Base-by-base conservation (phyloP, 2,329 filamentous ascomycete genomes). In the Claviceps monticola region DNA sequence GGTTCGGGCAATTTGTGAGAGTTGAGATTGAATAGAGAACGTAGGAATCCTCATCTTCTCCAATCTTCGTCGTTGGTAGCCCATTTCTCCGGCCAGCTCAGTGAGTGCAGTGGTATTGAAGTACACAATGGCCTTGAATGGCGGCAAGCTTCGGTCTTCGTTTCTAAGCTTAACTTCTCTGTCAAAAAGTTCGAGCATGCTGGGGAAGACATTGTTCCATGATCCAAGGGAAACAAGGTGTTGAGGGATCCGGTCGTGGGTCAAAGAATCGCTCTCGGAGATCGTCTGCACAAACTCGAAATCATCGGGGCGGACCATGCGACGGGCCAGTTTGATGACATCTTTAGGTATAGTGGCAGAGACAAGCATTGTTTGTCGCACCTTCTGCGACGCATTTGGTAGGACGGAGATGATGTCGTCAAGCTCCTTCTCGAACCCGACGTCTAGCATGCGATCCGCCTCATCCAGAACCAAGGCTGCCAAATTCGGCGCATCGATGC, bases 51-150 rank as follows among this genome's bases (percentile, higher is more conserved):
- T 57, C 51, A 68, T 56, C 13, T 79, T 60, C 21, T 71, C 69
- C 52, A 71, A 67, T 50, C 61, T 54, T 34, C 62, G 58, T 19
- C 59, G 59, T 21, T 66, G 57, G 48, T 81, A 69, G 36, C 72
- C 71, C 21, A 84, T 68, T 16, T 76, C 71, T 19, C 75, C 70
- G 21, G 80, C 80, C 47, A 89, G 71, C 53, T 82, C 74, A 45
- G 89, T 86, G 56, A 85, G 76, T 23, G 79, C 78, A 1, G 86
- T 94, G 21, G 85, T 88, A 60, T 86, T 86, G 65, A 91, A 84
- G 71, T 95, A 98, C 43, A 95, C 73, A 54, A 98, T 94, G n/a
- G 88, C 88, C 75, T 98, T 98, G 78, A 97, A 96, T 0, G 88
- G 86, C 16, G 66, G 66, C 3, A 55, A 60, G 4, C 66, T 64